Conservation (phyloP, 2,329 filamentous ascomycete genomes). For the Nemania diffusa region DNA sequence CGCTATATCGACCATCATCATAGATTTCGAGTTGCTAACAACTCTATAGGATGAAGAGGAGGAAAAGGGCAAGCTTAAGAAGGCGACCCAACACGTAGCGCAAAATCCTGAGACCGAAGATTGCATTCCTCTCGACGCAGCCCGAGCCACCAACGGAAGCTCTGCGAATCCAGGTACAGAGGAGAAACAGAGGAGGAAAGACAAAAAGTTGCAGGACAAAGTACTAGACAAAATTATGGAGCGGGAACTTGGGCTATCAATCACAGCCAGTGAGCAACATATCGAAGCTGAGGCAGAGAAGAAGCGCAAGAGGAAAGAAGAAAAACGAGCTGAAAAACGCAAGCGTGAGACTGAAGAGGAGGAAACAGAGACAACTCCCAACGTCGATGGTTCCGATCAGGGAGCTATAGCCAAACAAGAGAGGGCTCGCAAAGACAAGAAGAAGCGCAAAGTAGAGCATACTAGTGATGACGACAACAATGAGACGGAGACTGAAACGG, state of each 20-base stretch:
- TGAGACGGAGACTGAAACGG: conserved; percentile 35
- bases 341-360: conserved; percentile 43
- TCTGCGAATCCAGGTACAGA: conserved; percentile 6
- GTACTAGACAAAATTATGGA: conserved; percentile 36
- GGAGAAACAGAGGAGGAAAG: conserved; percentile 18
- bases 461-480: conserved; percentile 34
- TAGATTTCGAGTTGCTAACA: conserved; percentile 8
- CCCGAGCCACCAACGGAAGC: neutral
- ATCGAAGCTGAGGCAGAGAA: conserved; percentile 42
- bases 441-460: conserved; percentile 46
- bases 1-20: neutral
- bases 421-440: conserved; percentile 42
- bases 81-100: conserved; percentile 39
- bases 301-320: conserved; percentile 48
- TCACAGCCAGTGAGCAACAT: conserved; percentile 23
- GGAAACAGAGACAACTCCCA: conserved; percentile 29
- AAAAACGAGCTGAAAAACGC: conserved; percentile 52
- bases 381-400: conserved; percentile 28
- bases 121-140: conserved; percentile 39
- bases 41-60: conserved; percentile 42
- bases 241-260: conserved; percentile 32
- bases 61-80: conserved; percentile 41
- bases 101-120: conserved; percentile 39
- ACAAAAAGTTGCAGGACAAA: conserved; percentile 28
- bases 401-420: conserved; percentile 30